Conservation (phyloP, 2,329 filamentous ascomycete species). For the Chaetomium sp. region DNA sequence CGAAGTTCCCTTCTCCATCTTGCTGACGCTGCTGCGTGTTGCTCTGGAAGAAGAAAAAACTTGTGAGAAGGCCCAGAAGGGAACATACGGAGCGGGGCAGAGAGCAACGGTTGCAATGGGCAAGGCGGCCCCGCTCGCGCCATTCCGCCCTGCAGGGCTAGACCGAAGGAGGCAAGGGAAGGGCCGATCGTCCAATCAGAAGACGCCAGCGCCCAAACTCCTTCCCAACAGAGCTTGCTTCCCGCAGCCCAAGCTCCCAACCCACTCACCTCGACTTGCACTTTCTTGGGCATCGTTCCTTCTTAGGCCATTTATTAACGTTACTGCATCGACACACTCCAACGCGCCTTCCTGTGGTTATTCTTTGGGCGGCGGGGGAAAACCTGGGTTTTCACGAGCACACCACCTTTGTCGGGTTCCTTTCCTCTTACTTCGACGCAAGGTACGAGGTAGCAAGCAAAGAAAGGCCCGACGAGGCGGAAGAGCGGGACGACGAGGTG, state of each 20-base stretch:
- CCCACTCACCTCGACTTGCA: neutral
- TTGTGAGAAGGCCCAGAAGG: no score
- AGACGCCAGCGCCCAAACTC: slow-evolving; percentile 13
- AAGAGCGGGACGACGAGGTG: no score
- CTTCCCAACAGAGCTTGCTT: slow-evolving; percentile 10
- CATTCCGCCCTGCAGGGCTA: slow-evolving; percentile 15
- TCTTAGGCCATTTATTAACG: neutral
- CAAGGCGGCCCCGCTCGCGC: slow-evolving; percentile 6
- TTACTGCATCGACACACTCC: neutral
- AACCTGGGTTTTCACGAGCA: no score
- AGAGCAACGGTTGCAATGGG: neutral
- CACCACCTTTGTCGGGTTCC: no score
- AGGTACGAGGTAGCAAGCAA: no score
- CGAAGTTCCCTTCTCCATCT: no score
- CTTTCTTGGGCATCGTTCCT: neutral
- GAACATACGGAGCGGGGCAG: neutral
- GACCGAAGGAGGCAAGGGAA: slow-evolving; percentile 6
- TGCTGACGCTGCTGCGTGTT: no score
- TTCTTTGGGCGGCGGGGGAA: no score
- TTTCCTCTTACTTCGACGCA: no score
- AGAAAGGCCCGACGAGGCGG: no score
- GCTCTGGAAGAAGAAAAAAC: no score
- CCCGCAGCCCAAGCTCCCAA: slow-evolving; percentile 4
- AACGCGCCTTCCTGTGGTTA: neutral
- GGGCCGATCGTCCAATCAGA: slow-evolving; percentile 14